Evolutionary conservation across 345 rosid species (phyloP), one percentile per base, ranked within the genome.

Genomic region (Hirschfeldia incana): DNA sequence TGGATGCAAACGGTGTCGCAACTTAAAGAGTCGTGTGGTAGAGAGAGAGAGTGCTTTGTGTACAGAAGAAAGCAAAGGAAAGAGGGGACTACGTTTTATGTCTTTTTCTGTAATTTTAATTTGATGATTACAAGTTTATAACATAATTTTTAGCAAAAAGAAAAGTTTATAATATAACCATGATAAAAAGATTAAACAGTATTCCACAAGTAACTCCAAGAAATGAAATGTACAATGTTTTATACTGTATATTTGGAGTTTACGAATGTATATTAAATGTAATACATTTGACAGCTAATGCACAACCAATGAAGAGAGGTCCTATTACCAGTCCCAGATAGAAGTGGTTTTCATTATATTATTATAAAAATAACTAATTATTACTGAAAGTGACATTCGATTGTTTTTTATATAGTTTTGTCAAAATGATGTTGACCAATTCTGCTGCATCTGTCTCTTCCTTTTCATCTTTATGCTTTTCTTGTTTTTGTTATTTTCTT

Each of bases 331-430:
- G 68, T 80, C 80, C 64, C 80, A 80, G 80, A 76, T 75, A 65
- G 76, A 76, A 76, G 73, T 80, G 76, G 46, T 34, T 80, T 75
- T 80, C 79, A 32, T 9, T 26, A n/a, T 15, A 46, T 79, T 67
- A 36, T 36, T 29, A 37, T 51, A 59, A 10, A 58, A 29, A 12
- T 34, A 62, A 37, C 44, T 63, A 70, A 70, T 75, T 39, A 75
- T 75, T 69, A n/a, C 34, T n/a, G 80, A 80, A 65, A 75, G 64
- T 46, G 83, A 80, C 76, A 70, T 76, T 80, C 66, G 57, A 30
- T 30, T 70, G 55, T 21, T 33, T 65, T 75, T 70, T 65, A 64
- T 75, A 64, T 49, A 13, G 57, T 5, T 51, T 51, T 76, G 76
- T 71, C 76, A 65, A 71, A 70, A 80, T 4, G 53, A 33, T 58